These are phyloP conservation scores for Backusella circina DNA, from an alignment of 192 early-diverging fungal genomes.

Conservation along the genomic window DNA sequence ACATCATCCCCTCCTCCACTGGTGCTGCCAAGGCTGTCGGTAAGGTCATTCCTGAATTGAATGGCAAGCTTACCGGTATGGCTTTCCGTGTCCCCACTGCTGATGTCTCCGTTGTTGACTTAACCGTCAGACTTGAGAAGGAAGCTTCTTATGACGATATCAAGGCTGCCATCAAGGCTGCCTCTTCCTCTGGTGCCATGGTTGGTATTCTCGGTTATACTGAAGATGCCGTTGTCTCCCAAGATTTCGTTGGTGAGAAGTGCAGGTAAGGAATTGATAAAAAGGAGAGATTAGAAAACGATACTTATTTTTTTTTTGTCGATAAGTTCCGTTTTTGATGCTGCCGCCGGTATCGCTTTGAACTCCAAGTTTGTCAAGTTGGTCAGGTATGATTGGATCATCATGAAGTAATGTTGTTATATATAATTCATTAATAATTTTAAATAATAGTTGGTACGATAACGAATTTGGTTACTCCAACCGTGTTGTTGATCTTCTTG, in stretches of 20 bases:
- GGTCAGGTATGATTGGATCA: slow-evolving; percentile 66
- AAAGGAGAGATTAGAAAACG: slow-evolving; percentile 51
- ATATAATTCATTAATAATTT: slow-evolving; percentile 96
- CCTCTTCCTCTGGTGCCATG: slow-evolving; percentile 64
- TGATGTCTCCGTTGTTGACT: slow-evolving; percentile 97
- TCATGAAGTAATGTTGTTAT: slow-evolving; percentile 70
- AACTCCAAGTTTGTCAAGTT: slow-evolving; percentile 97
- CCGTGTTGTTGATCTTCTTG: slow-evolving; percentile 86
- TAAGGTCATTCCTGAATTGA: slow-evolving; percentile 92
- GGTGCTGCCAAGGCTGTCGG: slow-evolving; percentile 99
- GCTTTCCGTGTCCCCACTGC: slow-evolving; percentile 93
- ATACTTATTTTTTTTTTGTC: slow-evolving; percentile 50
- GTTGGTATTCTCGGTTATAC: slow-evolving; percentile 95
- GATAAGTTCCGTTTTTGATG: slow-evolving; percentile 92
- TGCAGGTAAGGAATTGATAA: slow-evolving; percentile 75
- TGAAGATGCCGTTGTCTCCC: slow-evolving; percentile 93
- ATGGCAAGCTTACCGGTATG: slow-evolving; percentile 91
- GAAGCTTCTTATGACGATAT: slow-evolving; percentile 90
- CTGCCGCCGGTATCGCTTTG: slow-evolving; percentile 93
- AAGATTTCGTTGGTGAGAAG: slow-evolving; percentile 91
- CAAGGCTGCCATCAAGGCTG: slow-evolving; percentile 84
- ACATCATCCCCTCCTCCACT: slow-evolving; percentile 98
- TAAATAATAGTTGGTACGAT: slow-evolving; percentile 88
- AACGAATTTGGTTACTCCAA: slow-evolving; percentile 88
- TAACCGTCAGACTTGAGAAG: slow-evolving; percentile 92